These are phyloP conservation scores for Pseudogymnoascus sp. DNA, from an alignment of 2,329 filamentous ascomycete genomes.

Conservation along the genomic window DNA sequence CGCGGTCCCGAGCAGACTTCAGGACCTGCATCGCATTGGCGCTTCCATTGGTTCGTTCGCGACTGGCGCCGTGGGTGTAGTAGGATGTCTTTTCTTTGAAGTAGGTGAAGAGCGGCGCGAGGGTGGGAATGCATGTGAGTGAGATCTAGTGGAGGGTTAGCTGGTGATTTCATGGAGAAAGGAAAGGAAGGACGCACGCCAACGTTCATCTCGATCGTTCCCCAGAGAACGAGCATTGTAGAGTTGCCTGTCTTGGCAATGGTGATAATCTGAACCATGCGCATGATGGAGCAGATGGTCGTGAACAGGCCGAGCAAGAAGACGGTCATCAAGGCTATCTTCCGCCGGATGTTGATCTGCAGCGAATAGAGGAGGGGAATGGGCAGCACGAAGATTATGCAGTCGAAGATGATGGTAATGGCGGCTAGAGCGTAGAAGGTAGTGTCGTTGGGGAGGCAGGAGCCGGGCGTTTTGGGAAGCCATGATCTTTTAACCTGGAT, in stretches of 20 bases:
- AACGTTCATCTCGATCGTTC: constrained; percentile 50
- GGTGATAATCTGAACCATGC: constrained; percentile 43
- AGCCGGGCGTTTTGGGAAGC: constrained; percentile 24
- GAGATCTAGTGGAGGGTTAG: constrained; percentile 12
- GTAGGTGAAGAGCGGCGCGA: constrained; percentile 15
- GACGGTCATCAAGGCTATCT: constrained; percentile 31
- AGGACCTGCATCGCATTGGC: neutral
- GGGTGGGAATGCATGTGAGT: constrained; percentile 15
- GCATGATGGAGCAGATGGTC: constrained; percentile 46
- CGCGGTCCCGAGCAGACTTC: neutral
- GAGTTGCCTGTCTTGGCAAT: constrained; percentile 49
- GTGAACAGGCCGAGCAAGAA: constrained; percentile 49
- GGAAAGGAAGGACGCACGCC: constrained; percentile 35
- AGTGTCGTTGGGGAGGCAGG: constrained; percentile 29
- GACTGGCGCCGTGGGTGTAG: neutral
- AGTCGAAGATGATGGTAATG: constrained; percentile 31
- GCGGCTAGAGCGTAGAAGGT: constrained; percentile 31
- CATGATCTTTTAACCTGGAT: constrained; percentile 24
- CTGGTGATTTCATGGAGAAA: neutral
- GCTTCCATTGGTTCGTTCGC: neutral
- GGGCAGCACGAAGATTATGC: constrained; percentile 30
- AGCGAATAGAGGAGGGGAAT: constrained; percentile 30
- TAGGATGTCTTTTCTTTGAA: constrained; percentile 11
- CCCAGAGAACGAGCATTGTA: constrained; percentile 50
- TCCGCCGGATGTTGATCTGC: constrained; percentile 29